phyloP scores from a whole-genome alignment of 2,329 filamentous ascomycete species.

The Malbranchea zuffiana region DNA sequence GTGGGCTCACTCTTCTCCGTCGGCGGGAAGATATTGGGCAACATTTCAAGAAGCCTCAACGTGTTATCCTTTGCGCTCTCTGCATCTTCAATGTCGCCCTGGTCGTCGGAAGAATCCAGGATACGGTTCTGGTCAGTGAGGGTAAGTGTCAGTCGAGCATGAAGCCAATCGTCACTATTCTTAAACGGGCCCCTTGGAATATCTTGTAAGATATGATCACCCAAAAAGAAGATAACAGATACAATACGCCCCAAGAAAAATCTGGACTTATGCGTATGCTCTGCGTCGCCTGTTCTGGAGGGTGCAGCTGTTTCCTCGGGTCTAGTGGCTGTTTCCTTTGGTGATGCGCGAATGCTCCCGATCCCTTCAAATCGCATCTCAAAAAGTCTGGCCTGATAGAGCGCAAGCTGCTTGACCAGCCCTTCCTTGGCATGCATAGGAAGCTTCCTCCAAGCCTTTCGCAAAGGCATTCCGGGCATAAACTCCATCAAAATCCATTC shows the following conservation, averaged over 20 bases:
- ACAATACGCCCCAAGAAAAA: constrained; percentile 22
- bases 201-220: constrained; percentile 22
- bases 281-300: not conserved
- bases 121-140: constrained; percentile 14
- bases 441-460: constrained; percentile 22
- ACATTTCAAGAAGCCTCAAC: constrained; percentile 20
- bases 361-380: constrained; percentile 17
- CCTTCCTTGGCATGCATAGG: constrained; percentile 24
- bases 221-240: constrained; percentile 27
- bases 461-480: constrained; percentile 8
- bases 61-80: constrained; percentile 19
- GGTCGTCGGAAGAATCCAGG: constrained; percentile 1
- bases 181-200: constrained; percentile 23
- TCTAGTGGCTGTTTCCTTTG: not conserved
- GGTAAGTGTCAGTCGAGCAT: constrained; percentile 19
- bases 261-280: not conserved
- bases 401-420: constrained; percentile 24
- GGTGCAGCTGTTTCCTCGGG: no score
- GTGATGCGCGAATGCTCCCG: constrained; percentile 19
- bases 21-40: constrained; percentile 23
- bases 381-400: constrained; percentile 23
- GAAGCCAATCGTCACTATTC: constrained; percentile 24
- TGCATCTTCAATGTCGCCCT: constrained; percentile 21
- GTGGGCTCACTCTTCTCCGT: constrained; percentile 20
- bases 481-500: constrained; percentile 23